These are phyloP conservation scores for Kodamaea sagamina DNA, from an alignment of 805 yeast species.

Conservation along the genomic window DNA sequence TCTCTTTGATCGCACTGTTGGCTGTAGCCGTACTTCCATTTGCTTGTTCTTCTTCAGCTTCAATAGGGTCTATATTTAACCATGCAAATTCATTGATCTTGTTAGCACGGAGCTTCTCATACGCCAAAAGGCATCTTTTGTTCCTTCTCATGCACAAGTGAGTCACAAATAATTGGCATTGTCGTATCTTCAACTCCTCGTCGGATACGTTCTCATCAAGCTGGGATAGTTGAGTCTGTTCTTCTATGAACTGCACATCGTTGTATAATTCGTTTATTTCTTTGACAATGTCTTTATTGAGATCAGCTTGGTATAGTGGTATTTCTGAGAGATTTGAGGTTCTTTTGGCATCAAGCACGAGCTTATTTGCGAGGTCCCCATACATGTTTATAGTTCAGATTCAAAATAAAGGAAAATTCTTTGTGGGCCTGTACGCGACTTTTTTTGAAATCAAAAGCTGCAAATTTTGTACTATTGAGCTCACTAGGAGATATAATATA, in stretches of 20 bases:
- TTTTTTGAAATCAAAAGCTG: no score
- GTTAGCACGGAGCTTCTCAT: constrained; percentile 70
- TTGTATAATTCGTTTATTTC: constrained; percentile 68
- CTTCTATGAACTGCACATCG: constrained; percentile 52
- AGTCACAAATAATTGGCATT: constrained; percentile 68
- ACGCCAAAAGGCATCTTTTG: constrained; percentile 86
- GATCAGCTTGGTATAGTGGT: constrained; percentile 72
- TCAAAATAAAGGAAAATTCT: no score
- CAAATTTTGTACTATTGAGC: no score
- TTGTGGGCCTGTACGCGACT: no score
- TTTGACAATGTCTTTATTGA: constrained; percentile 65
- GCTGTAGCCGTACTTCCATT: background rate
- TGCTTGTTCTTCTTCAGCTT: constrained; percentile 14
- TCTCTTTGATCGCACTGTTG: constrained; percentile 13
- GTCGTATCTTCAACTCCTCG: constrained; percentile 49
- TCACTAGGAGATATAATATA: no score
- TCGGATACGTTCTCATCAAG: constrained; percentile 25
- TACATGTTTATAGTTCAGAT: constrained; percentile 57
- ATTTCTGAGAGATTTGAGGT: constrained; percentile 62
- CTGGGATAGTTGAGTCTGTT: constrained; percentile 25
- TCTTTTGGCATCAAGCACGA: constrained; percentile 84
- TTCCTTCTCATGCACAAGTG: constrained; percentile 81
- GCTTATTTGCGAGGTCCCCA: constrained; percentile 83
- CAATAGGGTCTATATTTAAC: constrained; percentile 60
- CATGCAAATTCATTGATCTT: constrained; percentile 69